phyloP scores from a whole-genome alignment of 2,329 filamentous ascomycete genomes.

The Macrophomina tecta region DNA sequence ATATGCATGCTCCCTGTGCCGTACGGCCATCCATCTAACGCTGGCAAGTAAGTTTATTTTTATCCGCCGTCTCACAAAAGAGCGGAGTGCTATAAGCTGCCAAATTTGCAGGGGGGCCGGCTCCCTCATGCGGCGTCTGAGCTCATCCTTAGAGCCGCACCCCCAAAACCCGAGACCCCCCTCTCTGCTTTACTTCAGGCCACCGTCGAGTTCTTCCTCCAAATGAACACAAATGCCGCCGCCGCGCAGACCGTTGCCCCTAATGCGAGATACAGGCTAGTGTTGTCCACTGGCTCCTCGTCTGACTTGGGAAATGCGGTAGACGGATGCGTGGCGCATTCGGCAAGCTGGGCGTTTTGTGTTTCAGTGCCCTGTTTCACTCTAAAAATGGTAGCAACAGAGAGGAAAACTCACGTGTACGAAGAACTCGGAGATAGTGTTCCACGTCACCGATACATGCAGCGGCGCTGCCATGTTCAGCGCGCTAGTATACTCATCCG shows the following conservation, averaged over 20 bases:
- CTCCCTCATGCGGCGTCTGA: constrained; percentile 14
- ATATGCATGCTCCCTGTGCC: constrained; percentile 6
- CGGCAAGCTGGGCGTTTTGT: constrained; percentile 66
- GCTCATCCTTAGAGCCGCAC: constrained; percentile 10
- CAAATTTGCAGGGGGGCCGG: not conserved
- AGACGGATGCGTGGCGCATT: constrained; percentile 88
- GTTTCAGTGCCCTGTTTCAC: constrained; percentile 13
- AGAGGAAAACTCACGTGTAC: constrained; percentile 60
- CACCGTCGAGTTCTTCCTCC: constrained; percentile 53
- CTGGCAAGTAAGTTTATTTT: constrained; percentile 11
- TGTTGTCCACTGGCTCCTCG: constrained; percentile 82
- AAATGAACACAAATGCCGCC: constrained; percentile 65
- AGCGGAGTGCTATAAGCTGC: constrained; percentile 5
- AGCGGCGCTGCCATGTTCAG: constrained; percentile 89
- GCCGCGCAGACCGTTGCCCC: constrained; percentile 70
- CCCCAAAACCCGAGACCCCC: not conserved
- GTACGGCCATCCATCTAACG: not conserved
- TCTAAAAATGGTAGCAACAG: constrained; percentile 35
- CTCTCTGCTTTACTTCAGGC: constrained; percentile 3
- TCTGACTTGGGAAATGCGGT: constrained; percentile 88
- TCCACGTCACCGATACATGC: constrained; percentile 95
- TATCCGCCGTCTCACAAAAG: not conserved
- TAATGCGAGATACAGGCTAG: constrained; percentile 83
- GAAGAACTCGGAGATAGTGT: constrained; percentile 91
- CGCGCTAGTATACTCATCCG: constrained; percentile 85